Conservation (phyloP, 192 early-diverging fungal species). For the Coemansia sp. region DNA sequence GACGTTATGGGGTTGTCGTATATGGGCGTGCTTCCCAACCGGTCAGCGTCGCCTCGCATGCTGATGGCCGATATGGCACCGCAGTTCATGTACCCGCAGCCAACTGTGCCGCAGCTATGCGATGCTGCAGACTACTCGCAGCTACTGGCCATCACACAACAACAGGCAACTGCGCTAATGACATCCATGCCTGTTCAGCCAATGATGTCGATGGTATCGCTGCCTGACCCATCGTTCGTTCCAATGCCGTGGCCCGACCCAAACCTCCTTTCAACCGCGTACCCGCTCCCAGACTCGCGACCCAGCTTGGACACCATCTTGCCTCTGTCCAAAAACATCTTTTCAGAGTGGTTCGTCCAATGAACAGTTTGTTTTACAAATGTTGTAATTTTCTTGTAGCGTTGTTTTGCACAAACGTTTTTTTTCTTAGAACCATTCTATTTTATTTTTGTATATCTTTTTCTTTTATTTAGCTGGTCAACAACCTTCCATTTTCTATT, state of each 20-base stretch:
- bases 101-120: conserved; percentile 7
- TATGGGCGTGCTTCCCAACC: conserved; percentile 11
- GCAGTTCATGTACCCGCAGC: conserved; percentile 16
- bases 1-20: conserved; percentile 20
- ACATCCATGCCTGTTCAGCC: background rate
- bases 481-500: background rate
- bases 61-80: conserved; percentile 10
- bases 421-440: conserved; percentile 8
- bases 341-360: conserved; percentile 31
- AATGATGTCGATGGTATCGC: background rate
- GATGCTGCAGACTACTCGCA: conserved; percentile 13
- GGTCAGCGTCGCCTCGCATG: conserved; percentile 20
- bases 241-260: background rate
- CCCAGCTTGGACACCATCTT: conserved; percentile 13
- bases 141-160: conserved; percentile 13
- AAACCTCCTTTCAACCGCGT: background rate
- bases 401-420: conserved; percentile 12
- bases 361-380: background rate
- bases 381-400: background rate
- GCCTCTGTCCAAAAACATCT: conserved; percentile 20
- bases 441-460: background rate
- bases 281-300: conserved; percentile 1
- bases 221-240: background rate
- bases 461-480: no score
- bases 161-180: conserved; percentile 17